Conservation (phyloP, 805 yeast genomes). For the Zygosaccharomyces gambellarensis region DNA sequence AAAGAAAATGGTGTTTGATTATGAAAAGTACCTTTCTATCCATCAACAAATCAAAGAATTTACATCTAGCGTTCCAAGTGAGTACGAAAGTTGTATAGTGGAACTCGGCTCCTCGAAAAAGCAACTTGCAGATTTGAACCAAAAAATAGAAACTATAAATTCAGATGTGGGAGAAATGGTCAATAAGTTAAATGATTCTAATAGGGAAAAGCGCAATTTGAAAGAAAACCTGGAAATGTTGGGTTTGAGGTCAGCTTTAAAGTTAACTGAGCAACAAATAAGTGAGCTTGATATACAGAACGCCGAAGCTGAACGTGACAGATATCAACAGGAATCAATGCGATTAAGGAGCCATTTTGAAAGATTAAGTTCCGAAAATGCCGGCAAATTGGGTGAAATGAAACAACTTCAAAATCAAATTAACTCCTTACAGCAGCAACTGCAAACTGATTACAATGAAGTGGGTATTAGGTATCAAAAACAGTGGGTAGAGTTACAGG, state of each 20-base stretch:
- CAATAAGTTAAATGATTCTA: slow-evolving; percentile 51
- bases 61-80: slow-evolving; percentile 10
- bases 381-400: slow-evolving; percentile 80
- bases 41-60: slow-evolving; percentile 14
- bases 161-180: slow-evolving; percentile 18
- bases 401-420: slow-evolving; percentile 77
- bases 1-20: slow-evolving; percentile 29
- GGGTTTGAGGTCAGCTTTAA: slow-evolving; percentile 39
- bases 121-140: slow-evolving; percentile 18
- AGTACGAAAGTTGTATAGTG: slow-evolving; percentile 17
- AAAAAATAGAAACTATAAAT: slow-evolving; percentile 18
- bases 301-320: slow-evolving; percentile 57
- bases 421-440: slow-evolving; percentile 48
- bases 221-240: slow-evolving; percentile 60
- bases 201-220: slow-evolving; percentile 56
- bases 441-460: slow-evolving; percentile 64
- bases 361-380: slow-evolving; percentile 55
- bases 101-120: slow-evolving; percentile 21
- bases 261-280: slow-evolving; percentile 38
- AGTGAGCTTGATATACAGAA: slow-evolving; percentile 45
- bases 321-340: slow-evolving; percentile 55
- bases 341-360: slow-evolving; percentile 48
- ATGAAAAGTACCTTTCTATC: slow-evolving; percentile 17
- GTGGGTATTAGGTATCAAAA: slow-evolving; percentile 58
- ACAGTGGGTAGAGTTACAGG: slow-evolving; percentile 72